Conservation (phyloP, 179 eudicot species). For the Camellia oleifera region DNA sequence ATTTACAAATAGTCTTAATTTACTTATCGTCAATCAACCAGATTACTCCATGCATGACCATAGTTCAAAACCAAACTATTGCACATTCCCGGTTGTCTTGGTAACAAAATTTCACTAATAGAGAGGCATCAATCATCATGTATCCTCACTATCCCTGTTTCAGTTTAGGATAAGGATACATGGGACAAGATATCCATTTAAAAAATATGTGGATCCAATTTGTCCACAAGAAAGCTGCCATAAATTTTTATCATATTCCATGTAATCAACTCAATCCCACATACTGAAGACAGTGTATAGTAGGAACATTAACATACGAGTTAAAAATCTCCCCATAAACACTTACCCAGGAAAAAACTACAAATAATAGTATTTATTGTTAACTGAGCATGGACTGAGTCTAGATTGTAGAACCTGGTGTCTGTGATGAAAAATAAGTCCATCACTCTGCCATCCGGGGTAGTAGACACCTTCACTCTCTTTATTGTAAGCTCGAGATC, state of each 20-base stretch:
- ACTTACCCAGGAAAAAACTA: background rate
- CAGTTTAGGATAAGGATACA: background rate
- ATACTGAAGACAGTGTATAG: background rate
- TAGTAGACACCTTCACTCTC: conserved; percentile 88
- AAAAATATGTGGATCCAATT: background rate
- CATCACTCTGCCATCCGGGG: conserved; percentile 88
- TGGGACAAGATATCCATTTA: background rate
- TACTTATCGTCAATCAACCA: background rate
- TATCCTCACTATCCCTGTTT: background rate
- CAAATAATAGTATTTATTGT: background rate
- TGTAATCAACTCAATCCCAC: background rate
- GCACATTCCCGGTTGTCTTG: background rate
- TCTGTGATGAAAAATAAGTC: conserved; percentile 89
- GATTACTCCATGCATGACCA: background rate
- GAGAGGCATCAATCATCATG: background rate
- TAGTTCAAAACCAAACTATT: background rate
- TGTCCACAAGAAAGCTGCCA: background rate
- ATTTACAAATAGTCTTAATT: background rate
- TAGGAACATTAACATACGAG: background rate
- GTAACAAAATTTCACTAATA: background rate
- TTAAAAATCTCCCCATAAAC: background rate
- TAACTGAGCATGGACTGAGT: background rate
- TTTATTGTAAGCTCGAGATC: conserved; percentile 82
- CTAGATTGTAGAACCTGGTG: conserved; percentile 50
- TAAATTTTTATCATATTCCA: background rate